Evolutionary conservation across 129 eudicot species (phyloP).

Genomic region (Escallonia herrerae): DNA sequence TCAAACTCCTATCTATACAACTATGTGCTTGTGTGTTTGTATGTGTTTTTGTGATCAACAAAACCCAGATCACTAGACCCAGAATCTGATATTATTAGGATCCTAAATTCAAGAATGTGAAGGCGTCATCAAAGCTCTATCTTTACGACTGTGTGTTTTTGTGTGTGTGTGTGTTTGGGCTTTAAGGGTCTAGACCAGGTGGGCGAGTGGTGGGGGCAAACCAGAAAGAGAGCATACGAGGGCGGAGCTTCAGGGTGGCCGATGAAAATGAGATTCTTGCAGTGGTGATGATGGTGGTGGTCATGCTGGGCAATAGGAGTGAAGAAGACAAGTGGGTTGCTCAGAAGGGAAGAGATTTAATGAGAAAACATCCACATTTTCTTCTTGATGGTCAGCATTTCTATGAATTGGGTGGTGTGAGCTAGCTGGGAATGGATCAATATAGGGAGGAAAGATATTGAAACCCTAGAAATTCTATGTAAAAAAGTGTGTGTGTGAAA

Average conservation of each 20-base stretch:
- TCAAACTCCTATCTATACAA: background rate
- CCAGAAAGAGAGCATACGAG: constrained; percentile 66
- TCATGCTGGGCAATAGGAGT: constrained; percentile 36
- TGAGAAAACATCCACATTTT: constrained; percentile 68
- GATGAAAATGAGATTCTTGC: constrained; percentile 14
- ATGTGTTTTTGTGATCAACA: no score
- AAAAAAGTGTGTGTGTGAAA: constrained; percentile 6
- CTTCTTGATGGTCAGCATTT: constrained; percentile 53
- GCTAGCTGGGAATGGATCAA: constrained; percentile 31
- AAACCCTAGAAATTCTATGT: constrained; percentile 19
- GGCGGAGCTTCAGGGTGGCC: constrained; percentile 32
- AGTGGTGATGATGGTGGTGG: constrained; percentile 10
- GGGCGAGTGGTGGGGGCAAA: constrained; percentile 86
- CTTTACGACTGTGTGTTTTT: no score
- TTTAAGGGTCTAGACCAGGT: constrained; percentile 71
- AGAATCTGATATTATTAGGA: no score
- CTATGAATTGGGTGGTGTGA: constrained; percentile 16
- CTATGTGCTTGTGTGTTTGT: no score
- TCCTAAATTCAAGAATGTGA: no score
- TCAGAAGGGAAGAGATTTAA: constrained; percentile 16
- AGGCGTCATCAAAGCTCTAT: no score
- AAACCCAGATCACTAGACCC: no score
- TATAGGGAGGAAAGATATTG: constrained; percentile 16
- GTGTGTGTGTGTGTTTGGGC: no score
- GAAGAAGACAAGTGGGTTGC: constrained; percentile 9